Base-by-base conservation (phyloP, 805 yeast species). In the Sugiyamaella valdiviana region DNA sequence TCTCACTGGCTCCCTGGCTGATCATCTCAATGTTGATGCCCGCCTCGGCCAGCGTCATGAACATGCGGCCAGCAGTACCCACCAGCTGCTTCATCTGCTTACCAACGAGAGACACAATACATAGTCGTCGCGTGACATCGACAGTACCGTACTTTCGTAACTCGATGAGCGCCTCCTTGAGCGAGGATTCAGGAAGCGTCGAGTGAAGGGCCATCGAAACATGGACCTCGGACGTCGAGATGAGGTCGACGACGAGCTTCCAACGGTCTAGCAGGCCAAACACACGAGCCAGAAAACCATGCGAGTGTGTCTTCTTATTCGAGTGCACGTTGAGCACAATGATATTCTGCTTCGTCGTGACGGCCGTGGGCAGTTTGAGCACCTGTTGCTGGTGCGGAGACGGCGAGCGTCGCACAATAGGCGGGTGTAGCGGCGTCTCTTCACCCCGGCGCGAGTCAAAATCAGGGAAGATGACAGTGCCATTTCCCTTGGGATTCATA, bases 21-120 rank as follows among this genome's bases (percentile, higher is more conserved):
- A 93, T 93, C 99, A 93, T 93, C 68, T 93, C 99, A 58, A 93
- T 88, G 69, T 93, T 93, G 63, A 93, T 84, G 41, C 79, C 78
- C 60, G 91, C 95, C 62, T 86, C 90, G 6, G 98, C 97, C 57
- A 93, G 73, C 1, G 95, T 87, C 58, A 89, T 82, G 72, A 93
- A 93, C 96, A 91, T 91, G 57, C 88, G 83, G 42, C 97, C 96
- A 0, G 99, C 99, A 63, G 88, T 90, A 63, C 99, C 99, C 52
- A 93, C 86, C 64, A 84, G 79, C 64, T 90, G 96, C 63, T 89
- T 89, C 98, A 93, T 91, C 65, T 91, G 95, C 62, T 87, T 89
- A 39, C 99, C 99, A 45, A 93, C 98, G 48, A 93, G 75, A 1
- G 97, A 89, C 24, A 93, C 85, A 63, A 93, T 93, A 55, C 96